Evolutionary conservation across 2,329 filamentous ascomycete genomes (phyloP).

Genomic region (Aspergillus intermedius): DNA sequence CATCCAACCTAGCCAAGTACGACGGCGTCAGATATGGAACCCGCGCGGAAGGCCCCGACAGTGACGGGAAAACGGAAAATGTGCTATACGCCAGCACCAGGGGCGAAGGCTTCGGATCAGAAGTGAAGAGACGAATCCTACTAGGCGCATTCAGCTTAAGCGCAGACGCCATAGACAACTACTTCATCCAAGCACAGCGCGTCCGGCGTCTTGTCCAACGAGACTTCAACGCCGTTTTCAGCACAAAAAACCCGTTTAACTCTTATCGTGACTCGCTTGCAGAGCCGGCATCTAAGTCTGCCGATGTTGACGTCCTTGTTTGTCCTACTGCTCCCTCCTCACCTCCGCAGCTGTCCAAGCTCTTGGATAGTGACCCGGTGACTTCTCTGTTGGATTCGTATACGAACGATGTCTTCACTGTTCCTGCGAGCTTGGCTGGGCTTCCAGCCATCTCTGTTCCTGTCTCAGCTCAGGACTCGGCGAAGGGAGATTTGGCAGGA

Average conservation of each 20-base stretch:
- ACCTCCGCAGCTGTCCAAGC: slow-evolving; percentile 58
- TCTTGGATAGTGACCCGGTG: slow-evolving; percentile 33
- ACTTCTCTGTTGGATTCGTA: slow-evolving; percentile 62
- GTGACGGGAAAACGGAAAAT: slow-evolving; percentile 47
- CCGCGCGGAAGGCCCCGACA: slow-evolving; percentile 45
- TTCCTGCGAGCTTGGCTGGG: slow-evolving; percentile 87
- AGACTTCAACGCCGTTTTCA: slow-evolving; percentile 80
- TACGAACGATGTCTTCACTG: slow-evolving; percentile 91
- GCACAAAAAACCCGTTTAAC: slow-evolving; percentile 59
- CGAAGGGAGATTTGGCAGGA: slow-evolving; percentile 24
- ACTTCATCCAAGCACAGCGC: slow-evolving; percentile 89
- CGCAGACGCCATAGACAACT: slow-evolving; percentile 87
- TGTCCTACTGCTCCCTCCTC: slow-evolving; percentile 78
- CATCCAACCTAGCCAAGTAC: slow-evolving; percentile 93
- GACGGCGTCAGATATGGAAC: slow-evolving; percentile 90
- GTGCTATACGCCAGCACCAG: slow-evolving; percentile 69
- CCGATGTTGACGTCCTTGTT: slow-evolving; percentile 70
- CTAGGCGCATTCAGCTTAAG: slow-evolving; percentile 86
- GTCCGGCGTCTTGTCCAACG: slow-evolving; percentile 74
- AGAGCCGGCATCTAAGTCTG: slow-evolving; percentile 2
- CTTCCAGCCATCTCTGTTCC: slow-evolving; percentile 84
- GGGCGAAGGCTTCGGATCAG: slow-evolving; percentile 67
- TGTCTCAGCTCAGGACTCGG: slow-evolving; percentile 35
- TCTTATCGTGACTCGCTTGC: slow-evolving; percentile 4
- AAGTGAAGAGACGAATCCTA: slow-evolving; percentile 80